These are phyloP conservation scores for Chrysoporthe puriensis DNA, from an alignment of 2,329 filamentous ascomycete species.

Conservation along the genomic window DNA sequence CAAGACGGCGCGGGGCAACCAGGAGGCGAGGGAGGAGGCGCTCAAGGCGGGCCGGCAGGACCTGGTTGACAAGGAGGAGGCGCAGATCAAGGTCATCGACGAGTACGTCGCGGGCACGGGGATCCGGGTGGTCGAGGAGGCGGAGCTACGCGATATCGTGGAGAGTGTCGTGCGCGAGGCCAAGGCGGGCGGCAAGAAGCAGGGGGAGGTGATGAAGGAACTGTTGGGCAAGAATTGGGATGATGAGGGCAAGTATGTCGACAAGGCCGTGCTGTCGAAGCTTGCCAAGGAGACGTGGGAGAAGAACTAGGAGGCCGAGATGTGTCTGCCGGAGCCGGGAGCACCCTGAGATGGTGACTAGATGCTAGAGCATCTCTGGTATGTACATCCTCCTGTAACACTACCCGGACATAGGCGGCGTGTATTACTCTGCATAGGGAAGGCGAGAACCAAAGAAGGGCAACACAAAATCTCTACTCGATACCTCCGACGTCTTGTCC, in stretches of 20 bases:
- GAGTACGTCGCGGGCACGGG: slow-evolving; percentile 65
- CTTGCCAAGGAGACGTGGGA: slow-evolving; percentile 59
- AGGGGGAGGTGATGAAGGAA: slow-evolving; percentile 42
- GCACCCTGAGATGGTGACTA: background rate
- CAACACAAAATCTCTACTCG: slow-evolving; percentile 11
- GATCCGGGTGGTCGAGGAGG: slow-evolving; percentile 60
- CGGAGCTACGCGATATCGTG: slow-evolving; percentile 61
- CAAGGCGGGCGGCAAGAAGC: slow-evolving; percentile 34
- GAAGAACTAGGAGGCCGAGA: background rate
- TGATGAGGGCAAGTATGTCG: slow-evolving; percentile 67
- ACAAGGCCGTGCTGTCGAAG: slow-evolving; percentile 63
- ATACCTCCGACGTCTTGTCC: background rate
- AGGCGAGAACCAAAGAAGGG: background rate
- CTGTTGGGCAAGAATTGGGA: slow-evolving; percentile 50
- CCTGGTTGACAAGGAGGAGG: slow-evolving; percentile 70
- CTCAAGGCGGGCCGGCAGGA: slow-evolving; percentile 66
- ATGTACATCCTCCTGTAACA: slow-evolving; percentile 23
- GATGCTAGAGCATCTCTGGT: slow-evolving; percentile 1
- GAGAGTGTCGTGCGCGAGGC: slow-evolving; percentile 54
- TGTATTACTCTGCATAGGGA: background rate
- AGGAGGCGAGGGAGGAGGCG: slow-evolving; percentile 67
- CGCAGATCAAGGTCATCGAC: slow-evolving; percentile 66
- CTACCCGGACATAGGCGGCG: slow-evolving; percentile 8
- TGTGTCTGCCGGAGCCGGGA: background rate
- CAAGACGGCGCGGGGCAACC: slow-evolving; percentile 61